phyloP scores from a whole-genome alignment of 2,329 filamentous ascomycete species.

The Verticillium tricorpus region DNA sequence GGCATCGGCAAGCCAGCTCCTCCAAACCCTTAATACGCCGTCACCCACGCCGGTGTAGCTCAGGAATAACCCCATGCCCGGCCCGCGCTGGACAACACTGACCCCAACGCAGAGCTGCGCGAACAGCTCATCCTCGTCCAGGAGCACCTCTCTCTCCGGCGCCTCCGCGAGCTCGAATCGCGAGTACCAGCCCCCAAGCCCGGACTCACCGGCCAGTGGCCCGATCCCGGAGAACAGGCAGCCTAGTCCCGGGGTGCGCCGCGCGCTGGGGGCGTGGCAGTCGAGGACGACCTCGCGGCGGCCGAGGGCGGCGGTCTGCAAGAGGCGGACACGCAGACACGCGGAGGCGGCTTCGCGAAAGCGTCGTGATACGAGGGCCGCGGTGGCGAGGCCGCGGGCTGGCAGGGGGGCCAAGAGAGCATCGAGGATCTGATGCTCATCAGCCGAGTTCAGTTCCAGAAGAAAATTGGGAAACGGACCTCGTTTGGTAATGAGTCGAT shows the following conservation, averaged over 20 bases:
- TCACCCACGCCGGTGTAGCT: constrained; percentile 64
- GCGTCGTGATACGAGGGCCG: constrained; percentile 56
- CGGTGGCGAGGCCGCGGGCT: constrained; percentile 47
- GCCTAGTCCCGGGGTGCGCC: constrained; percentile 60
- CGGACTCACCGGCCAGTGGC: constrained; percentile 38
- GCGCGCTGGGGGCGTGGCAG: constrained; percentile 69
- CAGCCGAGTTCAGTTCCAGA: neutral
- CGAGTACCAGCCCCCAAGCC: constrained; percentile 60
- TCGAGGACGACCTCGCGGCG: constrained; percentile 70
- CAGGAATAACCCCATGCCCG: constrained; percentile 56
- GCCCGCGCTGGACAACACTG: constrained; percentile 64
- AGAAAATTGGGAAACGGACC: constrained; percentile 15
- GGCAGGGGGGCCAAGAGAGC: constrained; percentile 43
- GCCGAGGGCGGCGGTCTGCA: constrained; percentile 51
- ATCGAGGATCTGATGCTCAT: constrained; percentile 39
- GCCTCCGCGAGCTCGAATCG: constrained; percentile 59
- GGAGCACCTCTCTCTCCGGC: constrained; percentile 37
- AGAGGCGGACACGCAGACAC: constrained; percentile 60
- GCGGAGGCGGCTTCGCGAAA: constrained; percentile 60
- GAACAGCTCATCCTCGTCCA: constrained; percentile 69
- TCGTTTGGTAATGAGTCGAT: constrained; percentile 29
- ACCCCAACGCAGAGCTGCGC: constrained; percentile 67
- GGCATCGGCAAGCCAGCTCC: constrained; percentile 60
- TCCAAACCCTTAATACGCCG: constrained; percentile 65
- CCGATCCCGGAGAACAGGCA: constrained; percentile 65